Conservation (phyloP, 345 rosid species). For the Boechera stricta region DNA sequence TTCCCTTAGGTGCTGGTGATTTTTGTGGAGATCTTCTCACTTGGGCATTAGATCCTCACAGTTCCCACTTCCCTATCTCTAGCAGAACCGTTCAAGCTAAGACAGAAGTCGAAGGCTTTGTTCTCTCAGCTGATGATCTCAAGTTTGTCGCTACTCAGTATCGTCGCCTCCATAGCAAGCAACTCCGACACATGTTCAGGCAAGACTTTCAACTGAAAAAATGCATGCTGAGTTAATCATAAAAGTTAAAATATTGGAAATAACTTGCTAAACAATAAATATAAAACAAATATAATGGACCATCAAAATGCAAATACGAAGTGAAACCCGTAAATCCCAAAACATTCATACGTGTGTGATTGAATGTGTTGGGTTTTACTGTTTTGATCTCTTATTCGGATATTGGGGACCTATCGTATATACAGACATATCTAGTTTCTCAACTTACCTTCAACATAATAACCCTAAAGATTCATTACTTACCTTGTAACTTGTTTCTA, state of each 20-base stretch:
- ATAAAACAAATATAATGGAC: no score
- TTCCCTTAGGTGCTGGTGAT: slow-evolving; percentile 30
- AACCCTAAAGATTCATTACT: background rate
- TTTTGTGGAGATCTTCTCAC: slow-evolving; percentile 54
- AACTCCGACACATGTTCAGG: slow-evolving; percentile 43
- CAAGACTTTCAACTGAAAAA: background rate
- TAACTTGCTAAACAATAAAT: no score
- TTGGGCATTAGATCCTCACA: slow-evolving; percentile 60
- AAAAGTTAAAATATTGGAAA: no score
- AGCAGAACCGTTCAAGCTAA: slow-evolving; percentile 43
- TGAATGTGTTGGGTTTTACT: no score
- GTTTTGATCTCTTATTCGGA: no score
- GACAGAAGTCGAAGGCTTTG: slow-evolving; percentile 53
- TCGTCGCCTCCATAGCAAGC: slow-evolving; percentile 50
- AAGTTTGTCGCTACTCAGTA: slow-evolving; percentile 47
- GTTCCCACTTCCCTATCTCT: slow-evolving; percentile 47
- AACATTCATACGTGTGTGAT: no score
- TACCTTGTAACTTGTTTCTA: slow-evolving; percentile 11
- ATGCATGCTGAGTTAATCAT: background rate
- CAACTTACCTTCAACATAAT: background rate
- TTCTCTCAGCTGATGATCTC: slow-evolving; percentile 48
- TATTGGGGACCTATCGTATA: no score
- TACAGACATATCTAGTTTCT: background rate
- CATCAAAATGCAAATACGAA: no score
- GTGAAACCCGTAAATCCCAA: no score